phyloP scores from a whole-genome alignment of 495 filamentous ascomycete genomes.

The Talaromyces thailandensis region DNA sequence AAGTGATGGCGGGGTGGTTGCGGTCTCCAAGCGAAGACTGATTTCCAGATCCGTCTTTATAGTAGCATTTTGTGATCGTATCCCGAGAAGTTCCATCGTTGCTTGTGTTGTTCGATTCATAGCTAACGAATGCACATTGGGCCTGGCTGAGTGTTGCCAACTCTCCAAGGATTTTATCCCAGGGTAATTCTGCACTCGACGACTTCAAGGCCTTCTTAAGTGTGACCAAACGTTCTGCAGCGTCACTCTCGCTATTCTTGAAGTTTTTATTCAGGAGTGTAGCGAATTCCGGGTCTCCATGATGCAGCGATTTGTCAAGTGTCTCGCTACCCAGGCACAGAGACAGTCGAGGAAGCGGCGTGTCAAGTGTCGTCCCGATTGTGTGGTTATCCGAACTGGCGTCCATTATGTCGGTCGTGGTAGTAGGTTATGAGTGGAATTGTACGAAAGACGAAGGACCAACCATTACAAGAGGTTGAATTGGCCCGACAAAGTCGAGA shows the following conservation, averaged over 20 bases:
- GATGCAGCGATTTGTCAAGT: constrained; percentile 28
- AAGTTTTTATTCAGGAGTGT: constrained; percentile 38
- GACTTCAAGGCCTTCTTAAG: constrained; percentile 52
- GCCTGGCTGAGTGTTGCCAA: constrained; percentile 54
- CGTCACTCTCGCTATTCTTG: constrained; percentile 46
- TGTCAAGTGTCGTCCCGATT: background rate
- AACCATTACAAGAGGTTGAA: background rate
- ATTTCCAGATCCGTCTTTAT: constrained; percentile 51
- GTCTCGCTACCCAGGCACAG: constrained; percentile 34
- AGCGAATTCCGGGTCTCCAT: constrained; percentile 42
- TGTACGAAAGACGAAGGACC: background rate
- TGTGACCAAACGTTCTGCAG: constrained; percentile 50
- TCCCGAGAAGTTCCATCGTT: constrained; percentile 42
- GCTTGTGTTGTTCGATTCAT: background rate
- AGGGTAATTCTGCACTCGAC: constrained; percentile 54
- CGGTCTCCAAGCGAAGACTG: constrained; percentile 47
- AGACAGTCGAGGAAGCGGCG: constrained; percentile 11
- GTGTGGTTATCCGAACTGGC: background rate
- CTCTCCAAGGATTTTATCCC: constrained; percentile 57
- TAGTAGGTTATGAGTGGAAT: background rate
- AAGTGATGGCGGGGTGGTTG: constrained; percentile 56
- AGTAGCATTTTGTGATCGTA: constrained; percentile 60
- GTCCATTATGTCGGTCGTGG: background rate
- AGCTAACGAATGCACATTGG: constrained; percentile 63
- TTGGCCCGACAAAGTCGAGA: background rate